Evolutionary conservation across 306 rosid species (phyloP), one percentile per base, ranked within the genome.

Genomic region (Cicer chorassanicum): DNA sequence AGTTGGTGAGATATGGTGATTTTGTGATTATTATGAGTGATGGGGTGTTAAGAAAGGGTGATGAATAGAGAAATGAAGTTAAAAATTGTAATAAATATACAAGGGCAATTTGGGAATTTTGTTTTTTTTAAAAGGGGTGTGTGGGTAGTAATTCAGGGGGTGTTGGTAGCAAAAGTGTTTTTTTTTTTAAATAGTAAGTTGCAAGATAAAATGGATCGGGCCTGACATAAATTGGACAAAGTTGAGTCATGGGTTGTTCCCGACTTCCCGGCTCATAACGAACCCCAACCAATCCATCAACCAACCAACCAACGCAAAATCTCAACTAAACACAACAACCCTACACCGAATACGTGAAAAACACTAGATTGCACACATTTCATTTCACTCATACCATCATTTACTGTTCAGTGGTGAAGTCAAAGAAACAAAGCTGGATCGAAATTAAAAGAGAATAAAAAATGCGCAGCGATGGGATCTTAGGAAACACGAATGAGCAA

Each of bases 401-500:
- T 18, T 3, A 50, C 4, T 15, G 7, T 50, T 50, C 55, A 6
- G 18, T 6, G 14, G 6, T n/a, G 16, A 49, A 49, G 4, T 13
- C 10, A 29, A 11, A 59, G 36, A 29, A 29, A 1, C 43, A 42
- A 42, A 42, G 9, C 45, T 42, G 9, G 45, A 42, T 34, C 65
- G 44, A 60, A 34, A 34, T 1, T 19, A 0, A 54, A 54, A 54
- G 4, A 16, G 1, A 57, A 2, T 5, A 57, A 57, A 63, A 80
- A 59, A 80, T 89, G 93, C 81, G 80, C 19, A 72, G 86, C 78
- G 81, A 84, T 72, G 90, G 92, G 84, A 83, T 83, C 80, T 61
- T 89, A 73, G 97, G 94, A 29, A 74, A 18, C 57, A 64, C 68
- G 54, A 79, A 66, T 13, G 56, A 5, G 5, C 70, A 18, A 8